Base-by-base conservation (phyloP, 768 basidiomycete species). In the Calocera cornea region DNA sequence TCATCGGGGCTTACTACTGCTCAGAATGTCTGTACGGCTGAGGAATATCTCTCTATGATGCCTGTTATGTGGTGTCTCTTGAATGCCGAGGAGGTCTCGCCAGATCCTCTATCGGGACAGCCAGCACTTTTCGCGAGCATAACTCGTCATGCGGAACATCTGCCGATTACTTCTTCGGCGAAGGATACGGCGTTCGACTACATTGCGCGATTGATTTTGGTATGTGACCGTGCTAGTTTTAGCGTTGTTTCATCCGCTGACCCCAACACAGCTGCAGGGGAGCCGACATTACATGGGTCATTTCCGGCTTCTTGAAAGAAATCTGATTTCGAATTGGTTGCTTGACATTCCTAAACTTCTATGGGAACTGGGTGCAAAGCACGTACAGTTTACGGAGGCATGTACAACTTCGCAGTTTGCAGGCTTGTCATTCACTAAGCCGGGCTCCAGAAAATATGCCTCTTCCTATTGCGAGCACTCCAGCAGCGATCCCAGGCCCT, bases 161-260 rank as follows among this genome's bases (percentile, higher is more conserved):
- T 81, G 1, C 77, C 83, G 0, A 84, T 87, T 19, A 83, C 80
- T 64, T 86, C 88, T 16, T 79, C 81, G 10, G 81, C 83, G 41
- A 92, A 94, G 76, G 78, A 80, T 65, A 70, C 82, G 33, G 87
- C 89, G 5, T 79, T 90, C 54, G 87, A 89, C 70, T 95, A 97
- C 75, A 74, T 95, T 24, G 84, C 83, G 31, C 79, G 87, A 16
- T 75, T 94, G 7, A 75, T 86, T 36, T 78, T 93, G 71, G 92
- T 95, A 70, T 41, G 74, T 74, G 83, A n/a, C n/a, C n/a, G 14
- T 76, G 2, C 2, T 66, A 38, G 17, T 47, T 34, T 12, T 33
- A 64, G 36, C 40, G 64, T 41, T 50, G 11, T 27, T 17, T 34
- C 19, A 11, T 22, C 40, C 50, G 34, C 40, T 31, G 33, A 22